phyloP scores from a whole-genome alignment of 768 basidiomycete genomes.

The Suillus placidus region DNA sequence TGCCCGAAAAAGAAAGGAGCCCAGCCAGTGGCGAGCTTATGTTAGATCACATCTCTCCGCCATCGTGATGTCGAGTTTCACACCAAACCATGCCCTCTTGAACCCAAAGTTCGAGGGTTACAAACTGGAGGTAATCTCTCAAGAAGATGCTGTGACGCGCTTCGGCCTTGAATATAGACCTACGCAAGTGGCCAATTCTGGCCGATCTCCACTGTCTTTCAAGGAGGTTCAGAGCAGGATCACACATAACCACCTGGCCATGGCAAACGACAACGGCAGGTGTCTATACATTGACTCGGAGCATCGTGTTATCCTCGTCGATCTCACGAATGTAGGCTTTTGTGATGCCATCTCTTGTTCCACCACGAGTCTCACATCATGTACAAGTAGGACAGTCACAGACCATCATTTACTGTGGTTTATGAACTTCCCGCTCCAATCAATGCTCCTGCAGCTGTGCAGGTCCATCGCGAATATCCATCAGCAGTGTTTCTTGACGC shows the following conservation, averaged over 20 bases:
- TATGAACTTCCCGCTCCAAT: conserved; percentile 64
- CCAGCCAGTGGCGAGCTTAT: neutral
- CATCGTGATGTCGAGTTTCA: conserved; percentile 40
- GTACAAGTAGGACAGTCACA: conserved; percentile 50
- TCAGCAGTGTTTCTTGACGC: conserved; percentile 61
- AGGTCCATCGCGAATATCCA: conserved; percentile 71
- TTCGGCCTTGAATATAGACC: conserved; percentile 49
- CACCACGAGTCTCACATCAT: conserved; percentile 13
- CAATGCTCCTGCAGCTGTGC: conserved; percentile 40
- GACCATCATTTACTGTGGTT: conserved; percentile 56
- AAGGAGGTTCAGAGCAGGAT: conserved; percentile 85
- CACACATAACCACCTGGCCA: conserved; percentile 77
- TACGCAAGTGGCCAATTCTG: conserved; percentile 59
- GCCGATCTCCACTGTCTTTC: conserved; percentile 65
- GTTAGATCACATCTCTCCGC: neutral
- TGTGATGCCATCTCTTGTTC: conserved; percentile 7
- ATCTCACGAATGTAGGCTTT: conserved; percentile 57
- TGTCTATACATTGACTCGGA: conserved; percentile 72
- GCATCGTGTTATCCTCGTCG: conserved; percentile 61
- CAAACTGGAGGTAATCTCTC: conserved; percentile 63
- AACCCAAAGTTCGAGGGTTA: conserved; percentile 90
- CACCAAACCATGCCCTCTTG: conserved; percentile 54
- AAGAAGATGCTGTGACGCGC: conserved; percentile 55
- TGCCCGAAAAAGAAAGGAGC: neutral
- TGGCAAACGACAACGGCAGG: conserved; percentile 45